Evolutionary conservation across 1,284 basidiomycete genomes (phyloP).

Genomic region (Tetrapyrgos nigripes): DNA sequence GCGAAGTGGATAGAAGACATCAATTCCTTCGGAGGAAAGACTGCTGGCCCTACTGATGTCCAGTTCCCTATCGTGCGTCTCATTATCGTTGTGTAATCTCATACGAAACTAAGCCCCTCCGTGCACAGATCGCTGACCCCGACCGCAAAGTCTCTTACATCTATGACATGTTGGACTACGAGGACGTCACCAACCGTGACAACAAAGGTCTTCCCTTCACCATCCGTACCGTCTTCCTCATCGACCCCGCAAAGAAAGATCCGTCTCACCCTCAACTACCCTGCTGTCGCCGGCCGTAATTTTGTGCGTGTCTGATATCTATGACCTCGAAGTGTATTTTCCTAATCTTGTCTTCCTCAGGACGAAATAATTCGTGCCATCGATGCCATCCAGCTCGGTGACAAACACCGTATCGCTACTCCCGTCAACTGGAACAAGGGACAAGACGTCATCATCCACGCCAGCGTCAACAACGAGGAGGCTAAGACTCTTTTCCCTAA

Average conservation of each 20-base stretch:
- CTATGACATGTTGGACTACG: constrained; percentile 96
- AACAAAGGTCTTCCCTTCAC: constrained; percentile 89
- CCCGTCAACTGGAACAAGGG: constrained; percentile 92
- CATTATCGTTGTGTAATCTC: not conserved
- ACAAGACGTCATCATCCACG: constrained; percentile 96
- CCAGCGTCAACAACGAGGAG: constrained; percentile 86
- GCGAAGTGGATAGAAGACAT: constrained; percentile 93
- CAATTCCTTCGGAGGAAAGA: constrained; percentile 76
- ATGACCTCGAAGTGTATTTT: too few species aligned
- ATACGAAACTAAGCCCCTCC: not conserved
- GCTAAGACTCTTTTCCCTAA: constrained; percentile 89
- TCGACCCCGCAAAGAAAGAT: constrained; percentile 94
- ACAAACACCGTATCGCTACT: constrained; percentile 86
- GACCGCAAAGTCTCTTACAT: constrained; percentile 86
- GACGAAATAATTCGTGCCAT: constrained; percentile 34
- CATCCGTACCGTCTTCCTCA: constrained; percentile 93
- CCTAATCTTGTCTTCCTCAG: constrained; percentile 14
- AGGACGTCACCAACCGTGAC: constrained; percentile 95
- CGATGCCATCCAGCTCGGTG: constrained; percentile 87
- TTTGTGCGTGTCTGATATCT: constrained; percentile 41
- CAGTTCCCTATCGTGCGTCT: constrained; percentile 88
- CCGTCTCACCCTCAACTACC: constrained; percentile 90
- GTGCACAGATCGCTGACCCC: constrained; percentile 83
- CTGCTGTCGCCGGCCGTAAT: constrained; percentile 85
- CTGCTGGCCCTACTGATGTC: constrained; percentile 71